Evolutionary conservation across 768 basidiomycete genomes (phyloP).

Genomic region (Termitomyces bulborhizus): DNA sequence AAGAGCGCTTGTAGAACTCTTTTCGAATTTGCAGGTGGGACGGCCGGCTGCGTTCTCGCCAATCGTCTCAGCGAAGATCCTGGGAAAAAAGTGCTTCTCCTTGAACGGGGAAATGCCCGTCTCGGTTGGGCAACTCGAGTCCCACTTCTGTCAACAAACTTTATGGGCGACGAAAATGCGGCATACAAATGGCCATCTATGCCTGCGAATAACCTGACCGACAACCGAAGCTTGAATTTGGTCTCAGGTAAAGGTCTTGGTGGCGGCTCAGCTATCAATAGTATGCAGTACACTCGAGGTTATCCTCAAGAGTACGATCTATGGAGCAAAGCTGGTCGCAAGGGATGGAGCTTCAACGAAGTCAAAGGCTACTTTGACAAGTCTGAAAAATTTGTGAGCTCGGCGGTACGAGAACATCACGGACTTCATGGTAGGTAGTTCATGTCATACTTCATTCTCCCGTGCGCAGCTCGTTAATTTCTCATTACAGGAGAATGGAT

Average conservation of each 20-base stretch:
- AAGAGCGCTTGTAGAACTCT: too few relatives aligned
- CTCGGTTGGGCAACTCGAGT: conserved; percentile 25
- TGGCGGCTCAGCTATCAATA: conserved; percentile 23
- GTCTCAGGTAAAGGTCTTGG: conserved; percentile 23
- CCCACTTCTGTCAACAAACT: conserved; percentile 25
- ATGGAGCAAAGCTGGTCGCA: conserved; percentile 18
- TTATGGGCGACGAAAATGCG: conserved; percentile 13
- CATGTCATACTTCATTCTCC: neutral
- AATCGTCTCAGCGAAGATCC: conserved; percentile 29
- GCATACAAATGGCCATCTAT: conserved; percentile 13
- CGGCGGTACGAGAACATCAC: neutral
- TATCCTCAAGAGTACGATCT: conserved; percentile 23
- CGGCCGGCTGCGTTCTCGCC: conserved; percentile 33
- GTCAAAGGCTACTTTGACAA: conserved; percentile 21
- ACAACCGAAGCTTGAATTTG: conserved; percentile 10
- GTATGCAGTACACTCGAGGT: conserved; percentile 20
- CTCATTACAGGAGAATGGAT: conserved; percentile 3
- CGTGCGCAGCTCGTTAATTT: neutral
- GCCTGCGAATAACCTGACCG: conserved; percentile 9
- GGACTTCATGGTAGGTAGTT: neutral
- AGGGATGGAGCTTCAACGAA: conserved; percentile 22
- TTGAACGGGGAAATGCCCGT: conserved; percentile 26
- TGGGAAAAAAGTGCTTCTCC: conserved; percentile 21
- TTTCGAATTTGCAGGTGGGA: conserved; percentile 27
- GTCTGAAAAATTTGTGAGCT: conserved; percentile 12